These are phyloP conservation scores for Cardamine chenopodiifolia DNA, from an alignment of 345 rosid genomes.

Conservation along the genomic window DNA sequence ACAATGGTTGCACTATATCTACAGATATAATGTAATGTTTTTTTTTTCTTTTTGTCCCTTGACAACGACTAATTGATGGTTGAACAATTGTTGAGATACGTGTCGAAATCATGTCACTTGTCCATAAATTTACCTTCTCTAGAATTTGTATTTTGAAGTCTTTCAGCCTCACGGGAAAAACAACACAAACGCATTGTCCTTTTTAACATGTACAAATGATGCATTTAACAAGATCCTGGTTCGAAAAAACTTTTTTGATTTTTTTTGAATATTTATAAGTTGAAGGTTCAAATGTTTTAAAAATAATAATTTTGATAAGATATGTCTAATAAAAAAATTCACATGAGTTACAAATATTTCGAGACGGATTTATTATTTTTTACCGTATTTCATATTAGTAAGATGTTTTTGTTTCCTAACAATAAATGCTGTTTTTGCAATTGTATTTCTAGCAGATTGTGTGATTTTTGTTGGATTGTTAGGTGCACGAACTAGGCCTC, in stretches of 20 bases:
- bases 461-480: slow-evolving; percentile 17
- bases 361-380: background rate
- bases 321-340: background rate
- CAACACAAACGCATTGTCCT: background rate
- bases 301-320: background rate
- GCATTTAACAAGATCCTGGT: background rate
- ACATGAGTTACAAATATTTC: background rate
- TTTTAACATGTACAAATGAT: background rate
- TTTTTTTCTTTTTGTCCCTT: too few relatives aligned
- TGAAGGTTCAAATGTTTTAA: background rate
- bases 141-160: background rate
- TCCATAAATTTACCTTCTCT: background rate
- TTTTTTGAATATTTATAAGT: too few relatives aligned
- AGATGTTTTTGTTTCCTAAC: background rate
- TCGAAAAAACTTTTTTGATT: too few relatives aligned
- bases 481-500: slow-evolving; percentile 33
- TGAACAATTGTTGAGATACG: background rate
- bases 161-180: background rate
- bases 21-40: background rate
- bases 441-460: background rate
- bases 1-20: background rate
- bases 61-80: background rate
- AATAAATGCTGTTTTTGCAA: background rate
- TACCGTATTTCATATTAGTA: background rate
- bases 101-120: background rate